Conservation (phyloP, 2,329 filamentous ascomycete species). For the Coleophoma crateriformis region DNA sequence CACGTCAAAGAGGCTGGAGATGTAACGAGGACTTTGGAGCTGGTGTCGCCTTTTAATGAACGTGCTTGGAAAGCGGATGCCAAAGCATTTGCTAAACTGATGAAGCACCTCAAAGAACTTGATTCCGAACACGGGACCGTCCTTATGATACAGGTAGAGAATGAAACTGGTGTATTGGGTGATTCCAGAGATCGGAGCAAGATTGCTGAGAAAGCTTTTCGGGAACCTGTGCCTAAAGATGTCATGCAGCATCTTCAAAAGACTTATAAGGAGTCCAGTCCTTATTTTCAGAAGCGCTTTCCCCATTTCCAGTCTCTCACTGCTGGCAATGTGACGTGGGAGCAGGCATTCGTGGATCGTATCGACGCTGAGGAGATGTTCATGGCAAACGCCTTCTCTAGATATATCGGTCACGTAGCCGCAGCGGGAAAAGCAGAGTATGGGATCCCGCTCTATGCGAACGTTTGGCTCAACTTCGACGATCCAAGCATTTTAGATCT, state of each 20-base stretch:
- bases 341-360: constrained; percentile 21
- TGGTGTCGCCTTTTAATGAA: constrained; percentile 25
- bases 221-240: constrained; percentile 22
- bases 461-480: constrained; percentile 16
- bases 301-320: constrained; percentile 10
- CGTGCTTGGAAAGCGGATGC: constrained; percentile 26
- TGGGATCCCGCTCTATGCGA: constrained; percentile 14
- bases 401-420: constrained; percentile 9
- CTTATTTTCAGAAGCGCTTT: constrained; percentile 25
- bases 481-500: constrained; percentile 21
- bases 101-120: constrained; percentile 11
- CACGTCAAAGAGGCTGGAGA: constrained; percentile 26
- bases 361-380: constrained; percentile 12
- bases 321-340: constrained; percentile 24
- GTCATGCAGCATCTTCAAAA: constrained; percentile 21
- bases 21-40: constrained; percentile 26
- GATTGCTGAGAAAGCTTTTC: constrained; percentile 9
- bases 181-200: constrained; percentile 11
- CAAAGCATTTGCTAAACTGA: constrained; percentile 24
- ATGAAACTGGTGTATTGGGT: constrained; percentile 13
- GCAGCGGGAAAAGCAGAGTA: constrained; percentile 13
- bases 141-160: constrained; percentile 12
- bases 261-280: constrained; percentile 16
- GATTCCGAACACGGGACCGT: constrained; percentile 3
- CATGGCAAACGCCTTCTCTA: constrained; percentile 13